These are phyloP conservation scores for Verbena officinalis DNA, from an alignment of 257 asterid species.

Conservation along the genomic window DNA sequence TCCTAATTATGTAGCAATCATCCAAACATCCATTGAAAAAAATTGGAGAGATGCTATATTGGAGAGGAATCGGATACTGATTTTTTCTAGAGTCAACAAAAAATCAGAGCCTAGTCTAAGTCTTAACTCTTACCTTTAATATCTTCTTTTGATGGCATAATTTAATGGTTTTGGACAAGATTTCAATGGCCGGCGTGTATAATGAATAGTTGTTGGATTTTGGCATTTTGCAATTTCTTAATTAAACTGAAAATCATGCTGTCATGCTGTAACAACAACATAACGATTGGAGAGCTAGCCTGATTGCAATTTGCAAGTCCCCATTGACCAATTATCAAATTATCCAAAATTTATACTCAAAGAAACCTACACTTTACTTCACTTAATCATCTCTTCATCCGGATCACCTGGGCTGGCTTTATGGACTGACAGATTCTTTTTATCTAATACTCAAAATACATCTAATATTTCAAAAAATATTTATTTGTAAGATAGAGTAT, in stretches of 20 bases:
- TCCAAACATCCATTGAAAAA: no score
- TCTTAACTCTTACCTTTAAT: background rate
- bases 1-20: no score
- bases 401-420: constrained; percentile 25
- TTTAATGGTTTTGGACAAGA: background rate
- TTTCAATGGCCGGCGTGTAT: constrained; percentile 9
- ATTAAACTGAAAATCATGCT: background rate
- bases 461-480: no score
- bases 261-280: background rate
- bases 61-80: no score
- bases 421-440: constrained; percentile 1
- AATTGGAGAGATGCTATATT: no score
- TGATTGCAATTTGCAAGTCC: background rate
- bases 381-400: constrained; percentile 22
- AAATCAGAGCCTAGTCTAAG: no score
- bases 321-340: background rate
- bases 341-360: constrained; percentile 6
- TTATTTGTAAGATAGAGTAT: no score
- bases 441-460: constrained; percentile 29
- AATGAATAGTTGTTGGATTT: background rate
- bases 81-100: constrained; percentile 17
- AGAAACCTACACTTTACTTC: constrained; percentile 30
- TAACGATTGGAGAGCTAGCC: background rate
- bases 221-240: background rate
- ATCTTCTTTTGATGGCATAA: constrained; percentile 18